Evolutionary conservation across 2,329 filamentous ascomycete species (phyloP), one percentile per base, ranked within the genome.

Genomic region (Geosmithia morbida): DNA sequence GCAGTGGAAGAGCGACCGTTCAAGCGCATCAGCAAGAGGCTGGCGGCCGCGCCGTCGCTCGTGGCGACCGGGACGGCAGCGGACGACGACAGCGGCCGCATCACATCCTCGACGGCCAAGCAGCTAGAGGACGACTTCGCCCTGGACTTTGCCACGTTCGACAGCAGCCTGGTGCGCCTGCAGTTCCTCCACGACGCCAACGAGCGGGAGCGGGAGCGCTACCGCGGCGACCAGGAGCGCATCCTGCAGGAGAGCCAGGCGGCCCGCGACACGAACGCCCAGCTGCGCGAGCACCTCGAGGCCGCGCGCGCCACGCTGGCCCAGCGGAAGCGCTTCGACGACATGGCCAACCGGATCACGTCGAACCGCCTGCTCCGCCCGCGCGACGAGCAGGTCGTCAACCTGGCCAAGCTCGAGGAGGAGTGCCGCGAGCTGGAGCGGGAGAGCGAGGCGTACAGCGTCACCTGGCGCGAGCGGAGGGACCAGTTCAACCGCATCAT

Each of bases 1-100:
- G 85, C 86, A 52, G 83, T 96, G 51, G 90, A 97, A 69, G 87
- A 94, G 60, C 88, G 88, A 49, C 87, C 88, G 1, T 96, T 94
- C 69, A 87, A 87, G 62, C 83, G 89, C 51, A 80, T 96, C 50
- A 86, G 85, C 19, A 88, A 88, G 65, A 83, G 85, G 30, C 77
- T 97, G 8, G 72, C 86, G 5, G 74, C 77, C 19, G 76, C 84
- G 16, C 77, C 79, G 47, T 78, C 82, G 18, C 72, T 87, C 29
- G 71, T 84, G 47, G 65, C 26, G 13, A 22, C 41, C 3, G 41
- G 41, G 64, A 3, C 59, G 65, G 17, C 33, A 37, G 62, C 69
- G 8, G 63, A 65, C 10, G 58, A 63, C 26, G 66, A 74, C 50
- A 68, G 72, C 70, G 53, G 13, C 41, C 6, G 16, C 41, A 17